Evolutionary conservation across 768 basidiomycete genomes (phyloP).

Genomic region (Russula ochroleuca): DNA sequence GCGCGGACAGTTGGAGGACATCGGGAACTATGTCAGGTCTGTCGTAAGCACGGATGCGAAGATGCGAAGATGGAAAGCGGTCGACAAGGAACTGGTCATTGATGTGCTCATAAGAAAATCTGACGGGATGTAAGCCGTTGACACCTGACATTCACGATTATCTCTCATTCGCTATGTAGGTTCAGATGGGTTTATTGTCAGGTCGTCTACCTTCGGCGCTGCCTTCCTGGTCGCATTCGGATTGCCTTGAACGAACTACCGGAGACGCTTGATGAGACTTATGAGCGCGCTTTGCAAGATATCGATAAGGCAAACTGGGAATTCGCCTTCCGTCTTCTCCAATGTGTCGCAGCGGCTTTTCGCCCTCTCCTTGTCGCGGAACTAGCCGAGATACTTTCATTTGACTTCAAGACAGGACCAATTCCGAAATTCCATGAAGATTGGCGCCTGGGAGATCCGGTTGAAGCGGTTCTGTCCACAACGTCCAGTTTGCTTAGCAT

Average conservation of each 20-base stretch:
- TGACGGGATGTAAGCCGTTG: background rate
- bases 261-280: background rate
- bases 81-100: background rate
- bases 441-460: background rate
- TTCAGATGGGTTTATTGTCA: slow-evolving; percentile 4
- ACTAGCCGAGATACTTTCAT: background rate
- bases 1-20: background rate
- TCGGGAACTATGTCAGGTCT: background rate
- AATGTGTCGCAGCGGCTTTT: background rate
- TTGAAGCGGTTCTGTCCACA: background rate
- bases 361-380: background rate
- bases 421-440: background rate
- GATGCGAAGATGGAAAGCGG: background rate
- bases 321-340: background rate
- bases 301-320: background rate
- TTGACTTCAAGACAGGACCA: background rate
- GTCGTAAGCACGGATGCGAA: background rate
- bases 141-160: background rate
- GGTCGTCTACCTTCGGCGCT: background rate
- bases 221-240: background rate
- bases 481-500: background rate
- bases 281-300: background rate
- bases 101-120: background rate
- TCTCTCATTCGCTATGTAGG: background rate
- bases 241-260: background rate